Evolutionary conservation across 2,329 filamentous ascomycete genomes (phyloP), one percentile per base, ranked within the genome.

Genomic region (Cercospora berteroae): DNA sequence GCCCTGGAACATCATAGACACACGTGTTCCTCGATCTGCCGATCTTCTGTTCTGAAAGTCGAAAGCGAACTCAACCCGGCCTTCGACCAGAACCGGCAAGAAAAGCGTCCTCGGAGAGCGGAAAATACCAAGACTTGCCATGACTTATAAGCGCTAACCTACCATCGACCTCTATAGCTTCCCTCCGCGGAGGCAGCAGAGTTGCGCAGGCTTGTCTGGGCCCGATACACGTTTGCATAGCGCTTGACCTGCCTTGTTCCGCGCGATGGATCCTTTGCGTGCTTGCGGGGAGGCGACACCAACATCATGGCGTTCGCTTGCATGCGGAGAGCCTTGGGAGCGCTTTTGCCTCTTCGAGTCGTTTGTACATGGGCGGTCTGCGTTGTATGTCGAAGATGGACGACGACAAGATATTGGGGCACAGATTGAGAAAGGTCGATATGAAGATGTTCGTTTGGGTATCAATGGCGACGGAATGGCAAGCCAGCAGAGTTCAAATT

Each of bases 81-180:
- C n/a, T n/a, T n/a, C n/a, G 16, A 57, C 23, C 20, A 29, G 13
- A 27, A 57, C 13, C 52, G 23, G n/a, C 25, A 27, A 31, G 16
- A n/a, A 39, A 25, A 57, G 25, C 16, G 8, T 18, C 55, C 55
- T 58, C 55, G 27, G 55, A 58, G 27, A 58, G 55, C 55, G 5
- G 27, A 29, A 31, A 31, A 36, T 58, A 31, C 55, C 55, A 58
- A 58, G 55, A 58, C 55, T 58, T 58, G 55, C 55, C 55, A 36
- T 20, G 55, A 58, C 29, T 6, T 58, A 31, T 31, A 58, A 36
- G 55, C 55, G 55, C 31, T 31, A 20, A 57, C 55, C 29, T 33
- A 57, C 55, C 27, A 23, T 25, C 16, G 18, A 39, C 36, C 42
- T 13, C 48, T 52, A 52, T 27, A 52, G 48, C 48, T 52, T 9